These are phyloP conservation scores for Alopecurus myosuroides DNA, from an alignment of 176 grass and related monocot genomes.

Conservation along the genomic window DNA sequence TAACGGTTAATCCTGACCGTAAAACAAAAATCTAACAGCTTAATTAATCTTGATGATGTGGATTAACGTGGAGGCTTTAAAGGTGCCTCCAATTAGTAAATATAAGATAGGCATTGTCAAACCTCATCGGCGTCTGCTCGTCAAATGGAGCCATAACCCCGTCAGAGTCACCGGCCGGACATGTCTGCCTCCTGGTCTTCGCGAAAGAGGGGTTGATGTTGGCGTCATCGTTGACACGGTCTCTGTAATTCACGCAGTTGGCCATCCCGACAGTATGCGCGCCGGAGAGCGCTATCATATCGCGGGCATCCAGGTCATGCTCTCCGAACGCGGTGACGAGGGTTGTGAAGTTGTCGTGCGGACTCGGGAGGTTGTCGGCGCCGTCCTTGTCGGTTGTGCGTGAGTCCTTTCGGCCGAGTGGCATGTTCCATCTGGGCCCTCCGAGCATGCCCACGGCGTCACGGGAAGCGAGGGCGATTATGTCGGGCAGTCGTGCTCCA, in stretches of 20 bases:
- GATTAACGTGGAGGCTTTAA: too few species aligned
- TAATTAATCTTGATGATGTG: too few species aligned
- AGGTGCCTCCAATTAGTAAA: too few species aligned
- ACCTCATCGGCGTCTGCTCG: neutral
- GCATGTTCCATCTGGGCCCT: slow-evolving; percentile 56
- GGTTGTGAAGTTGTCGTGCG: neutral
- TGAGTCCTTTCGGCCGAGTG: slow-evolving; percentile 63
- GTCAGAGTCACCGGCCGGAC: neutral
- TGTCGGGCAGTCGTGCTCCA: slow-evolving; percentile 59
- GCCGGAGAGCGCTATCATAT: slow-evolving; percentile 56
- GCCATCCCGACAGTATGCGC: slow-evolving; percentile 37
- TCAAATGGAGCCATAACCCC: slow-evolving; percentile 24
- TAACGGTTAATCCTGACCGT: too few species aligned
- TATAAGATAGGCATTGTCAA: slow-evolving; percentile 62
- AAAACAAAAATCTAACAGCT: too few species aligned
- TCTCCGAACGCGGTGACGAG: slow-evolving; percentile 34
- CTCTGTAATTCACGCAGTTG: neutral
- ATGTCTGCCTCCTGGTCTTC: neutral
- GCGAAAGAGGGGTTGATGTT: slow-evolving; percentile 27
- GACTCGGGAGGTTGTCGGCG: slow-evolving; percentile 41
- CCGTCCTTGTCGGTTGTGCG: neutral
- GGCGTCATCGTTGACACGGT: neutral
- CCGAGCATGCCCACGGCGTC: slow-evolving; percentile 56
- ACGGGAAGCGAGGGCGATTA: slow-evolving; percentile 40
- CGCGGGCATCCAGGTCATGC: slow-evolving; percentile 29